Evolutionary conservation across 2,329 filamentous ascomycete genomes (phyloP).

Genomic region (Monosporascus sp.): DNA sequence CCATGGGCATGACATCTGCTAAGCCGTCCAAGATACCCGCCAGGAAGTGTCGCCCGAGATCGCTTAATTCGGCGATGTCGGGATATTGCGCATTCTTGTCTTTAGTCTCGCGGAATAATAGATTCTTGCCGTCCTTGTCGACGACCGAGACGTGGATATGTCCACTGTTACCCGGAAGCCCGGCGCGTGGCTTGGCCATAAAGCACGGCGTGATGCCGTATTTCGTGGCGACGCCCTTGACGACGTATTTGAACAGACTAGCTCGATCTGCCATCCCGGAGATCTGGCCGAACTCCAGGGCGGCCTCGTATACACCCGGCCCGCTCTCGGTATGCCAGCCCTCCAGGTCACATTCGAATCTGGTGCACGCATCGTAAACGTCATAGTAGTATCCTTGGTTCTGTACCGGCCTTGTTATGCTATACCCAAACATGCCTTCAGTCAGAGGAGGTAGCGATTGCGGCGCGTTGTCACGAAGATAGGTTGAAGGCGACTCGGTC

Average conservation of each 20-base stretch:
- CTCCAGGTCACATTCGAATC: conserved; percentile 69
- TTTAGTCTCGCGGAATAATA: conserved; percentile 67
- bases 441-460: conserved; percentile 62
- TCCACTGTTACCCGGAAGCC: conserved; percentile 88
- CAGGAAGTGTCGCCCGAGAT: conserved; percentile 87
- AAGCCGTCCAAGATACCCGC: conserved; percentile 85
- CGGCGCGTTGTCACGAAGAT: conserved; percentile 60
- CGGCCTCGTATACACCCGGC: conserved; percentile 88
- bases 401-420: conserved; percentile 67
- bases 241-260: conserved; percentile 87
- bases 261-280: conserved; percentile 87
- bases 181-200: conserved; percentile 94
- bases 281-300: conserved; percentile 85
- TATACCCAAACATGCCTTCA: conserved; percentile 81
- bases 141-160: conserved; percentile 93
- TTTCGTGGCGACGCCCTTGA: conserved; percentile 81
- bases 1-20: conserved; percentile 89
- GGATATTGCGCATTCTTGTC: conserved; percentile 68
- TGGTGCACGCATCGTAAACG: conserved; percentile 65
- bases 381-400: conserved; percentile 81
- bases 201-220: conserved; percentile 94
- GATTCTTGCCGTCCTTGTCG: conserved; percentile 73
- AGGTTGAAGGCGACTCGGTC: conserved; percentile 56
- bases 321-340: conserved; percentile 83
- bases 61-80: conserved; percentile 76